Conservation (phyloP, 1,284 basidiomycete genomes). For the Ustilago lituana region DNA sequence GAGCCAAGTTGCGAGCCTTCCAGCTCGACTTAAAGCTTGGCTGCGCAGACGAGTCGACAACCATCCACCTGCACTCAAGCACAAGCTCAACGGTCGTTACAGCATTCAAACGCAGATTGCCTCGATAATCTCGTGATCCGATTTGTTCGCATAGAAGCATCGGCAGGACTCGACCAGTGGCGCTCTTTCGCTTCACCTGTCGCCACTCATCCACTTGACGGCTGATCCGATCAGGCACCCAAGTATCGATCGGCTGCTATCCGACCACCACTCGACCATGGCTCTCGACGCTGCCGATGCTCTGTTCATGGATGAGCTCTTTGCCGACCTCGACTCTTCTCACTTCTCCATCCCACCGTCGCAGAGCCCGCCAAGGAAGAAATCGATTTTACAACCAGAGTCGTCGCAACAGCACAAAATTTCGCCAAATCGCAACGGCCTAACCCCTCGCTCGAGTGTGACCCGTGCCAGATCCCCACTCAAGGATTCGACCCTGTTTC, state of each 20-base stretch:
- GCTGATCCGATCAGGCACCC: background rate
- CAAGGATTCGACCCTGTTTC: conserved; percentile 17
- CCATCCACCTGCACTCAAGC: too few species aligned
- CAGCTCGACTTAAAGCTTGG: too few species aligned
- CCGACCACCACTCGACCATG: conserved; percentile 9
- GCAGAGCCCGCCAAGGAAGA: conserved; percentile 39
- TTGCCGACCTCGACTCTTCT: conserved; percentile 46
- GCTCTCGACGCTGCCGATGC: conserved; percentile 34
- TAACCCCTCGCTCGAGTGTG: background rate
- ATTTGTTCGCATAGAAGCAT: background rate
- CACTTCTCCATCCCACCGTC: conserved; percentile 42
- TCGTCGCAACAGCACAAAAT: conserved; percentile 2
- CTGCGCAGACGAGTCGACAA: too few species aligned
- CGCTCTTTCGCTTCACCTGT: too few species aligned
- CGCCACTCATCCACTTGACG: background rate
- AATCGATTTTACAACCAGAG: background rate
- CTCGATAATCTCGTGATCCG: too few species aligned
- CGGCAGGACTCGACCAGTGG: too few species aligned
- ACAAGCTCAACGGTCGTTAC: too few species aligned
- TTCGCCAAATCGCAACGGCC: background rate
- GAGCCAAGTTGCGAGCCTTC: too few species aligned
- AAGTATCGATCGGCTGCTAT: background rate
- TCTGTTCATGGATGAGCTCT: conserved; percentile 47
- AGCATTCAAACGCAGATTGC: too few species aligned
- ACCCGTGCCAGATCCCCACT: conserved; percentile 16